phyloP scores from a whole-genome alignment of 148 eudicot genomes.

The Suaeda aralocaspica region DNA sequence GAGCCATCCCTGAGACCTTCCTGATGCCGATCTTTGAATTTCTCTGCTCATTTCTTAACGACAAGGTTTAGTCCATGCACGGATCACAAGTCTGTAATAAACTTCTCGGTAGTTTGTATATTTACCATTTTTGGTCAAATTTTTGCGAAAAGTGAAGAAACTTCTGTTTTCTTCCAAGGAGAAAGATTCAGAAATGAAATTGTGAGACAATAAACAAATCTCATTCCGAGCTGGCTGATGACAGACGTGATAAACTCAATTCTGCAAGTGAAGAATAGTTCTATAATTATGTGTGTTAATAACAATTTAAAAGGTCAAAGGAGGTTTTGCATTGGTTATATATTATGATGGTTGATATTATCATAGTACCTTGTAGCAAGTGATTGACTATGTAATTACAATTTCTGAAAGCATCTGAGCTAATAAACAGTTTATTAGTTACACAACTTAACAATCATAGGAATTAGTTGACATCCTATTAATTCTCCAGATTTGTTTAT shows the following conservation, averaged over 20 bases:
- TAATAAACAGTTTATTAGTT: conserved; percentile 3
- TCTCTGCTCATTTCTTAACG: conserved; percentile 39
- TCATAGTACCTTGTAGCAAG: neutral
- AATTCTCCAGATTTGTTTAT: conserved; percentile 7
- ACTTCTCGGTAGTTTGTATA: neutral
- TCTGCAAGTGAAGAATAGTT: conserved; percentile 10
- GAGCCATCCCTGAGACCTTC: conserved; percentile 43
- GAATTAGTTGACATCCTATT: conserved; percentile 2
- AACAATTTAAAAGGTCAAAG: conserved; percentile 27
- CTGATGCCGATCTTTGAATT: conserved; percentile 30
- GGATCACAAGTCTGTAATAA: neutral
- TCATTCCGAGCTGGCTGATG: conserved; percentile 21
- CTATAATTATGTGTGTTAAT: conserved; percentile 2
- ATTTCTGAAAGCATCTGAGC: conserved; percentile 11
- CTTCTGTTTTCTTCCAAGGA: neutral
- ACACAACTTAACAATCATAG: conserved; percentile 3
- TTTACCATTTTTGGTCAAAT: conserved; percentile 3
- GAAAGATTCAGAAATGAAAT: conserved; percentile 10
- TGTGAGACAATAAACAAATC: conserved; percentile 19
- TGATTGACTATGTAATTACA: conserved; percentile 14
- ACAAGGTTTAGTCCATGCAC: conserved; percentile 22
- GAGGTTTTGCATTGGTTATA: conserved; percentile 19
- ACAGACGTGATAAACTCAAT: conserved; percentile 33
- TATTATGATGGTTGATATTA: conserved; percentile 13
- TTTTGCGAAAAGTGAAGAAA: neutral